These are phyloP conservation scores for Globisporangium orthogonon DNA, from an alignment of 352 stramenopile genomes.

Conservation along the genomic window DNA sequence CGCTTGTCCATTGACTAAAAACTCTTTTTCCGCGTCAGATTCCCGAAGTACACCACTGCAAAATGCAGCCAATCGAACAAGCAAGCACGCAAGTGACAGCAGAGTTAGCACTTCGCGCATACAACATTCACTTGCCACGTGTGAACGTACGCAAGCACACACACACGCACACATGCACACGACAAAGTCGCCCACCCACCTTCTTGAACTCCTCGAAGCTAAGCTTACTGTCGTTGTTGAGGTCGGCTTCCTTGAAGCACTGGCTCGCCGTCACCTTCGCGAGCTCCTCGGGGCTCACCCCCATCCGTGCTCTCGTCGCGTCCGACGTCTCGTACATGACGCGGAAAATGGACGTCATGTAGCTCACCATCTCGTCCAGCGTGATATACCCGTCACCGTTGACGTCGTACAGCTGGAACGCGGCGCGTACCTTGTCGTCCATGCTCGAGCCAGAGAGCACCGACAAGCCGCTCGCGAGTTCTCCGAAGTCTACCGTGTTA, in stretches of 20 bases:
- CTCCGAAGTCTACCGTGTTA: constrained; percentile 83
- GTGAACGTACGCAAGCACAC: neutral
- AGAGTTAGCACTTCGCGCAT: neutral
- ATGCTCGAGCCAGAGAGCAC: constrained; percentile 82
- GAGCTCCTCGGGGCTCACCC: constrained; percentile 69
- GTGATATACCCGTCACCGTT: constrained; percentile 84
- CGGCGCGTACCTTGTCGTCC: constrained; percentile 82
- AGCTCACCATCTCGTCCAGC: constrained; percentile 82
- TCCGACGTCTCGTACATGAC: constrained; percentile 88
- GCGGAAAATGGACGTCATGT: constrained; percentile 87
- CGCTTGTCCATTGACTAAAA: neutral
- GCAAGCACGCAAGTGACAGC: neutral
- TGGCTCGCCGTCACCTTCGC: constrained; percentile 70
- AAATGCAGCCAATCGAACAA: neutral
- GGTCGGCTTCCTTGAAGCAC: constrained; percentile 82
- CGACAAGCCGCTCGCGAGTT: constrained; percentile 78
- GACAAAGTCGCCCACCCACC: constrained; percentile 20
- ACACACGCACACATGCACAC: neutral
- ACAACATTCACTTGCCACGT: neutral
- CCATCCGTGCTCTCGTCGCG: constrained; percentile 65
- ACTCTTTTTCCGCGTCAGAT: constrained; percentile 2
- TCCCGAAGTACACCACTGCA: constrained; percentile 17
- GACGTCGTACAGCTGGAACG: constrained; percentile 83
- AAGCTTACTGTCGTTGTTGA: constrained; percentile 81
- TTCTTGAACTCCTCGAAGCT: constrained; percentile 90